Conservation (phyloP, 208 protist species). For the Trypanosoma platydactyli region DNA sequence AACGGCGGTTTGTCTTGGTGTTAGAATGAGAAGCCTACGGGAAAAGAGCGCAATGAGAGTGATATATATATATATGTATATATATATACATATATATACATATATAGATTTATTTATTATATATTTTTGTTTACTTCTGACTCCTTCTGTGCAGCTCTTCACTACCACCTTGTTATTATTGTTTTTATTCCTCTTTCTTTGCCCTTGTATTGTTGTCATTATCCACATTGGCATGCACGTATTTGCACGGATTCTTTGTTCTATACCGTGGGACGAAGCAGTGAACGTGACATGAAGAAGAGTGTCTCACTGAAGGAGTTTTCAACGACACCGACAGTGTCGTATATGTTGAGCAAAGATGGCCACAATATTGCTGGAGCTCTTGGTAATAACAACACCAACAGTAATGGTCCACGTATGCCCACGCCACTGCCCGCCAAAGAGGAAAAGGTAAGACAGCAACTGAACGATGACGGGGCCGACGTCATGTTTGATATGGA, state of each 20-base stretch:
- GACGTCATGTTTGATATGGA: conserved; percentile 91
- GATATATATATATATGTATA: too few relatives aligned
- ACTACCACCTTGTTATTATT: conserved; percentile 1
- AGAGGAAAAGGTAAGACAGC: conserved; percentile 43
- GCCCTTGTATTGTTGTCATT: neutral
- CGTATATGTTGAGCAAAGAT: conserved; percentile 90
- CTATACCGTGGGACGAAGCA: neutral
- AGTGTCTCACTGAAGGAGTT: conserved; percentile 90
- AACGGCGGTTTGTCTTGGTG: too few relatives aligned
- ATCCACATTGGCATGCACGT: neutral
- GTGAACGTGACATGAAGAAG: conserved; percentile 69
- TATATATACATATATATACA: conserved; percentile 22
- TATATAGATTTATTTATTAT: neutral
- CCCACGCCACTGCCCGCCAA: conserved; percentile 33
- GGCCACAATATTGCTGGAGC: conserved; percentile 71
- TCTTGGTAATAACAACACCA: conserved; percentile 23
- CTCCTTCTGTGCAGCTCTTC: neutral
- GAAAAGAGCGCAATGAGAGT: too few relatives aligned
- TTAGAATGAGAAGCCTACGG: too few relatives aligned
- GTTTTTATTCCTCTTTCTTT: conserved; percentile 13
- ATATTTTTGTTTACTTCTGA: conserved; percentile 17
- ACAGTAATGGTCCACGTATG: conserved; percentile 33
- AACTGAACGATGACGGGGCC: conserved; percentile 33
- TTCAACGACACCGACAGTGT: conserved; percentile 87
- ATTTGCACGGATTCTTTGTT: conserved; percentile 4